Percentiles rank a stretch among this genome's conserved stretches.
Evolutionary conservation across 2,329 filamentous ascomycete species (phyloP).

Genomic region (Talaromyces sp.): DNA sequence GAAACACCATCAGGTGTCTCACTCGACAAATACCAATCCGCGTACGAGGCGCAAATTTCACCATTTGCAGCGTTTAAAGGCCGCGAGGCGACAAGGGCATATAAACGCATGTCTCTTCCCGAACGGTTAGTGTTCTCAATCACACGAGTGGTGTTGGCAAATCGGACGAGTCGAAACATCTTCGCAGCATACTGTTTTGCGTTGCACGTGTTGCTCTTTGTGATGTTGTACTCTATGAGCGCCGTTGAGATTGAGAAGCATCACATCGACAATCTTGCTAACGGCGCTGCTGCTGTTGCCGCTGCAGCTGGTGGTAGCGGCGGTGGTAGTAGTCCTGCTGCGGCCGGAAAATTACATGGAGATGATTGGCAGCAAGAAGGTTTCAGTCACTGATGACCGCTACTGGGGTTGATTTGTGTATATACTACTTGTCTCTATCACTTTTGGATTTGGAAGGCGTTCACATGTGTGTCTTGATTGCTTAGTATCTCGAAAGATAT

Average conservation of each 20-base stretch:
- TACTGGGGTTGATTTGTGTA: background rate
- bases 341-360: slow-evolving; percentile 37
- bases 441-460: background rate
- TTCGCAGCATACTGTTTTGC: slow-evolving; percentile 90
- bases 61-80: slow-evolving; percentile 94
- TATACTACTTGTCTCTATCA: background rate
- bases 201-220: slow-evolving; percentile 81
- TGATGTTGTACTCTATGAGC: slow-evolving; percentile 80
- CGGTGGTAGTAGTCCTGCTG: slow-evolving; percentile 28
- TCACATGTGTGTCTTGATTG: background rate
- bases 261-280: slow-evolving; percentile 54
- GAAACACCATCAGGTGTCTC: slow-evolving; percentile 58
- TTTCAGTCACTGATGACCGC: slow-evolving; percentile 39
- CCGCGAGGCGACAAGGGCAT: slow-evolving; percentile 84
- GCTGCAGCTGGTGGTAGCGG: slow-evolving; percentile 28
- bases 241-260: slow-evolving; percentile 62
- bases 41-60: slow-evolving; percentile 92
- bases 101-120: slow-evolving; percentile 87
- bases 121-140: slow-evolving; percentile 88
- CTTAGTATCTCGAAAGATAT: background rate
- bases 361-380: slow-evolving; percentile 64
- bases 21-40: slow-evolving; percentile 80
- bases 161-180: slow-evolving; percentile 82
- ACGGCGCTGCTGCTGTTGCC: slow-evolving; percentile 39
- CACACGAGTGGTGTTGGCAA: slow-evolving; percentile 85